Percentiles rank a stretch among this genome's conserved stretches.
phyloP scores from a whole-genome alignment of 768 basidiomycete genomes.

The Stropharia rugosoannulata region DNA sequence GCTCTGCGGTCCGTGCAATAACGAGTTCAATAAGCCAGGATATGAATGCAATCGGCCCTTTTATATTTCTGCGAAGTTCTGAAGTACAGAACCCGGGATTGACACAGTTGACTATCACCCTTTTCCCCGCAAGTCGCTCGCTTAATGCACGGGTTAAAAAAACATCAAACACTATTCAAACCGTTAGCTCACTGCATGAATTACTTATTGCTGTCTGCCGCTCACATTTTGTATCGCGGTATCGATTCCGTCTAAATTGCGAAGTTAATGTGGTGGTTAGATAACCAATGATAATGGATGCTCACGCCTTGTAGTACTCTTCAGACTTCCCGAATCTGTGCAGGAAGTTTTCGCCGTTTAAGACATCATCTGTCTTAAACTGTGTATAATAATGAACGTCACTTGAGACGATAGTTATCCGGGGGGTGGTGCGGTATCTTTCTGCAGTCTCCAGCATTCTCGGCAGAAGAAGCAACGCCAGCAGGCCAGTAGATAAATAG shows the following conservation, averaged over 20 bases:
- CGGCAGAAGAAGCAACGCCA: slow-evolving; percentile 42
- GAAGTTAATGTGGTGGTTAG: not conserved
- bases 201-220: not conserved
- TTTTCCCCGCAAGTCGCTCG: slow-evolving; percentile 21
- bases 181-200: too few species aligned
- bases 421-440: slow-evolving; percentile 25
- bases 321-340: slow-evolving; percentile 18
- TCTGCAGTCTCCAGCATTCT: slow-evolving; percentile 35
- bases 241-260: slow-evolving; percentile 16
- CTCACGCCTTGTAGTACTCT: not conserved
- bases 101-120: slow-evolving; percentile 31
- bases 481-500: slow-evolving; percentile 36
- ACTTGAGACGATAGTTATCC: slow-evolving; percentile 42
- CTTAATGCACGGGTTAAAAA: slow-evolving; percentile 36
- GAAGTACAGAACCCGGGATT: slow-evolving; percentile 42
- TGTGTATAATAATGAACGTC: slow-evolving; percentile 34
- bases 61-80: slow-evolving; percentile 26
- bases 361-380: slow-evolving; percentile 18
- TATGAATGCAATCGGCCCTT: slow-evolving; percentile 10
- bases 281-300: not conserved
- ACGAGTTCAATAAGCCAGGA: slow-evolving; percentile 22
- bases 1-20: slow-evolving; percentile 34
- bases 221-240: slow-evolving; percentile 35
- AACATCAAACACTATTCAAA: slow-evolving; percentile 33
- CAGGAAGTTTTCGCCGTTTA: slow-evolving; percentile 25